Evolutionary conservation across 306 rosid species (phyloP), one percentile per base, ranked within the genome.

Genomic region (Dalbergia oliveri): DNA sequence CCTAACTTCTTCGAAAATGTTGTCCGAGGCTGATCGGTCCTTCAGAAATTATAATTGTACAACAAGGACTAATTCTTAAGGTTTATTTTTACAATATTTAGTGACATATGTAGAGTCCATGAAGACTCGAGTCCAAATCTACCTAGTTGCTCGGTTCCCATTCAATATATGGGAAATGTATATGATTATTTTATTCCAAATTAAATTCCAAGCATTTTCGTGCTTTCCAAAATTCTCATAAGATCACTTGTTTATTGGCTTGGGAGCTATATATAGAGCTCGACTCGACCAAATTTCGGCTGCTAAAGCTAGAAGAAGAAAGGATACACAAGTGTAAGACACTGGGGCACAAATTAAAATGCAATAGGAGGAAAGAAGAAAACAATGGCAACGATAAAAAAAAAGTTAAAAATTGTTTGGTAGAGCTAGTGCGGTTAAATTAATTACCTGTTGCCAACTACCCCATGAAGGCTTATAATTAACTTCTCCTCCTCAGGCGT

Each of bases 401-500:
- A 26, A 26, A n/a, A n/a, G 23, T 21, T 21, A 21, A 21, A 26
- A 26, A 26, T 26, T 26, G 31, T 26, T 26, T 26, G 31, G 31
- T 26, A 26, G 31, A 26, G 31, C 31, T 26, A 26, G 31, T 26
- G 31, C 31, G 31, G 31, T 26, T 26, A 26, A 26, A 26, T 26
- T 54, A 26, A 26, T 26, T 54, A 44, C 99, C 99, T 95, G 92
- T 95, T 95, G 71, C 99, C 99, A 50, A 95, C 99, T 49, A 91
- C 97, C 2, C 94, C 97, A 78, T 95, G 99, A 81, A 95, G 98
- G 82, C 92, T 95, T 67, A 95, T 95, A 79, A 95, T 95, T 86
- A 95, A 72, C 76, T 95, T 95, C 86, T 95, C 99, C 70, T 95
- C 99, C 75, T 95, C 99, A 2, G 94, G 95, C 71, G 97, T 87